Percentiles rank a stretch among this genome's conserved stretches.
Evolutionary conservation across 2,329 filamentous ascomycete species (phyloP).

Genomic region (Fusarium sp.): DNA sequence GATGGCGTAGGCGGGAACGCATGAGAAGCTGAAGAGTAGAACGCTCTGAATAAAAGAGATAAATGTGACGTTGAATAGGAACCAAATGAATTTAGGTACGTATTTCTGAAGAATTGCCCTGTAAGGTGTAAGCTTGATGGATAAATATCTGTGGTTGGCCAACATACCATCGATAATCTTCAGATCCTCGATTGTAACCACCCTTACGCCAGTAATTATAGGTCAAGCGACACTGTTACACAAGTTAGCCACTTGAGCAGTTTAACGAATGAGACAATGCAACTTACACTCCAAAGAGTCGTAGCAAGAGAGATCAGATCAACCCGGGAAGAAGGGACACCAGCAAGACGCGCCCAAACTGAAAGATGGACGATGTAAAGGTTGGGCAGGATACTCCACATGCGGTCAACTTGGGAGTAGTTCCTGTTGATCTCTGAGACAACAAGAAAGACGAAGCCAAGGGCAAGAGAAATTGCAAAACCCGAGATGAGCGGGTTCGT

Average conservation of each 20-base stretch:
- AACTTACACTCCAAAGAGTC: slow-evolving; percentile 81
- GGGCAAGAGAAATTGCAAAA: slow-evolving; percentile 76
- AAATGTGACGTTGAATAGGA: slow-evolving; percentile 89
- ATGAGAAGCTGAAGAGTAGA: slow-evolving; percentile 81
- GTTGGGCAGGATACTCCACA: slow-evolving; percentile 91
- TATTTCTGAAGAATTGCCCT: slow-evolving; percentile 79
- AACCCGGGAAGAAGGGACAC: slow-evolving; percentile 76
- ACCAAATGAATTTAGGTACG: slow-evolving; percentile 76
- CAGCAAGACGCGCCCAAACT: slow-evolving; percentile 83
- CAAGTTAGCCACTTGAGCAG: slow-evolving; percentile 20
- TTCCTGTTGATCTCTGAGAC: slow-evolving; percentile 89
- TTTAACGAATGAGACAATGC: neutral
- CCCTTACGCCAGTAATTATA: slow-evolving; percentile 98
- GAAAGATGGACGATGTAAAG: slow-evolving; percentile 88
- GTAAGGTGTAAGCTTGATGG: slow-evolving; percentile 20
- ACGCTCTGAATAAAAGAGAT: slow-evolving; percentile 87
- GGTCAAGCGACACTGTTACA: slow-evolving; percentile 80
- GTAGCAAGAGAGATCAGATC: slow-evolving; percentile 80
- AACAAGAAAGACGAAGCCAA: slow-evolving; percentile 80
- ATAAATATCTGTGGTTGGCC: neutral
- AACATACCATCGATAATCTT: slow-evolving; percentile 88
- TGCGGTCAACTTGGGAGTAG: slow-evolving; percentile 95
- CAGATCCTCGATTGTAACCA: slow-evolving; percentile 87
- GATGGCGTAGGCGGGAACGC: slow-evolving; percentile 84
- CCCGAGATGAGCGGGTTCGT: slow-evolving; percentile 89